phyloP scores from a whole-genome alignment of 2,329 filamentous ascomycete genomes.

The Ceratocystis destructans region DNA sequence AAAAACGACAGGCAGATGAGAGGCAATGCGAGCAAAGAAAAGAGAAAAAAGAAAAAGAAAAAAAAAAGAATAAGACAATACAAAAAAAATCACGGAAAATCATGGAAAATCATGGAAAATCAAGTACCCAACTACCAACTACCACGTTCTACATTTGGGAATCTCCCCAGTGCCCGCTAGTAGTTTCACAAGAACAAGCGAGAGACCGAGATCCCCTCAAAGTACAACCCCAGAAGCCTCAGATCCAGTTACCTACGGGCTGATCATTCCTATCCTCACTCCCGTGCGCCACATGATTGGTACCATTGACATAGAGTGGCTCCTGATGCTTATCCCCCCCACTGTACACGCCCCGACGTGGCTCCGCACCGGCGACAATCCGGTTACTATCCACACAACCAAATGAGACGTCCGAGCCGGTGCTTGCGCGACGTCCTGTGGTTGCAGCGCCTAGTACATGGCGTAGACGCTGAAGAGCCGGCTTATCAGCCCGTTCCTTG shows the following conservation, averaged over 20 bases:
- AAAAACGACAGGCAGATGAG: background rate
- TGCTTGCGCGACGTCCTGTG: background rate
- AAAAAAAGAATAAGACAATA: background rate
- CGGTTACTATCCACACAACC: conserved; percentile 17
- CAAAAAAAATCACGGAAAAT: background rate
- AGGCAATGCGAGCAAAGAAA: background rate
- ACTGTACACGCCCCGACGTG: background rate
- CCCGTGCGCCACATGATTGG: conserved; percentile 3
- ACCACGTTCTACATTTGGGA: too few relatives aligned
- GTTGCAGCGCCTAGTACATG: background rate
- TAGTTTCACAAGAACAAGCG: too few relatives aligned
- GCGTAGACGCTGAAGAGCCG: background rate
- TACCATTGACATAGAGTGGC: conserved; percentile 11
- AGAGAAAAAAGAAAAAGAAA: background rate
- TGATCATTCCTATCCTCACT: background rate
- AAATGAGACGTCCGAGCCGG: conserved; percentile 11
- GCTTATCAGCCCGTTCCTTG: background rate
- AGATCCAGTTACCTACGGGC: conserved; percentile 1
- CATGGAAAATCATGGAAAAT: too few relatives aligned
- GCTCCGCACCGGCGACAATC: conserved; percentile 4
- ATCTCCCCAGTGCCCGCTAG: too few relatives aligned
- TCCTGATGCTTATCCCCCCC: background rate
- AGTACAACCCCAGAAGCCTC: background rate
- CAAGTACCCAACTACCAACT: too few relatives aligned
- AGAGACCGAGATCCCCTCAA: too few relatives aligned